These are phyloP conservation scores for Trypanosoma boissoni DNA, from an alignment of 208 protist genomes.

Conservation along the genomic window DNA sequence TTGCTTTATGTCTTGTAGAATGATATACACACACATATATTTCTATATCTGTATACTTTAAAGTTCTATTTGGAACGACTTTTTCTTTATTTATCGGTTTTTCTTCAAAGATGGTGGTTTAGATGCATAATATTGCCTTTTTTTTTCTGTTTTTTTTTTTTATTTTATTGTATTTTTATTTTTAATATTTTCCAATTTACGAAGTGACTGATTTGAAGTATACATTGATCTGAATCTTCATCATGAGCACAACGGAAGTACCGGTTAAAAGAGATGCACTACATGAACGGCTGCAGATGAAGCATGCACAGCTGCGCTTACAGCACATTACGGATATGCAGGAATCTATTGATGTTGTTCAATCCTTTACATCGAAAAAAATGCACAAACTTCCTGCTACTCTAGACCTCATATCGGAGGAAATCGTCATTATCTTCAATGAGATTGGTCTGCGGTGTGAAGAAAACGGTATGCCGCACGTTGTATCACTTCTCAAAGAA, in stretches of 20 bases:
- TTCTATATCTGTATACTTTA: not conserved
- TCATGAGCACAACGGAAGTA: not conserved
- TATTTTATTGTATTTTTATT: constrained; percentile 2
- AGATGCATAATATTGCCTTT: not conserved
- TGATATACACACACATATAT: not conserved
- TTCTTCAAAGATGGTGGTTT: not conserved
- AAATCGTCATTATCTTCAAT: constrained; percentile 53
- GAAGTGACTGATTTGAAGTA: not conserved
- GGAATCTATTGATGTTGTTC: constrained; percentile 37
- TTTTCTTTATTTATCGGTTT: not conserved
- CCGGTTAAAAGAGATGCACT: constrained; percentile 25
- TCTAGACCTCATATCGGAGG: constrained; percentile 71
- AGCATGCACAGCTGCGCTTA: constrained; percentile 43
- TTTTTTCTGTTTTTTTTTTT: not conserved
- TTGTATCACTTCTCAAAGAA: constrained; percentile 43
- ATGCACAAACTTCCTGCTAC: constrained; percentile 45
- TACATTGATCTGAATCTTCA: not conserved
- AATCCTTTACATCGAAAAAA: constrained; percentile 33
- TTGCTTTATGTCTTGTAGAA: too few species aligned
- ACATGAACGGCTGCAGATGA: constrained; percentile 44
- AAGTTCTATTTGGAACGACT: not conserved
- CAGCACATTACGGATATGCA: constrained; percentile 34
- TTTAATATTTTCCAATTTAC: not conserved
- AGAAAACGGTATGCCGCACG: constrained; percentile 21
- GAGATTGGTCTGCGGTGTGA: constrained; percentile 48